Percentiles rank a stretch among this genome's conserved stretches.
Evolutionary conservation across 306 rosid genomes (phyloP).

Genomic region (Macrotyloma uniflorum): DNA sequence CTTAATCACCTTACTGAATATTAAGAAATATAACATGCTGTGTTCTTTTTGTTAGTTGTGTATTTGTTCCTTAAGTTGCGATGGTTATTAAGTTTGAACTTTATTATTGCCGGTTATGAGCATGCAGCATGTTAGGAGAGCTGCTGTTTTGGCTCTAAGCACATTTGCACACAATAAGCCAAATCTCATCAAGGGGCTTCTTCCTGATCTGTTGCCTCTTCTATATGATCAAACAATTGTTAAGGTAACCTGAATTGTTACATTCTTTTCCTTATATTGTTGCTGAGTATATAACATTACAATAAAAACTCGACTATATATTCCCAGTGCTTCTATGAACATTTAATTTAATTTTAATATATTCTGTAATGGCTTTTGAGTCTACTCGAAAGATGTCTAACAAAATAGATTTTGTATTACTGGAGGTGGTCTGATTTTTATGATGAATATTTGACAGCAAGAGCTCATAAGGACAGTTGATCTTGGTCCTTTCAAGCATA

Average conservation of each 20-base stretch:
- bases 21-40: constrained; percentile 7
- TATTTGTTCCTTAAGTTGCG: constrained; percentile 20
- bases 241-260: constrained; percentile 59
- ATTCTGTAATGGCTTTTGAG: constrained; percentile 8
- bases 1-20: constrained; percentile 23
- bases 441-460: constrained; percentile 65
- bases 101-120: constrained; percentile 36
- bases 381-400: not conserved
- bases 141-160: constrained; percentile 97
- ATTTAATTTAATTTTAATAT: not conserved
- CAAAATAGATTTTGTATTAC: not conserved
- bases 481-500: constrained; percentile 99
- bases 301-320: not conserved
- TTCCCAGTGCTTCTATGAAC: not conserved
- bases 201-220: constrained; percentile 91
- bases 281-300: constrained; percentile 1
- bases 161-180: constrained; percentile 99
- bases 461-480: constrained; percentile 97
- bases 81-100: constrained; percentile 41
- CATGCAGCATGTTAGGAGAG: constrained; percentile 97
- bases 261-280: not conserved
- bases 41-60: constrained; percentile 10
- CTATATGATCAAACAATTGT: constrained; percentile 98
- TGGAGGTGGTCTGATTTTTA: constrained; percentile 33
- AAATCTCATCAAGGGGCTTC: constrained; percentile 92